Evolutionary conservation across 768 basidiomycete genomes (phyloP), one percentile per base, ranked within the genome.

Genomic region (Kwoniella europaea): DNA sequence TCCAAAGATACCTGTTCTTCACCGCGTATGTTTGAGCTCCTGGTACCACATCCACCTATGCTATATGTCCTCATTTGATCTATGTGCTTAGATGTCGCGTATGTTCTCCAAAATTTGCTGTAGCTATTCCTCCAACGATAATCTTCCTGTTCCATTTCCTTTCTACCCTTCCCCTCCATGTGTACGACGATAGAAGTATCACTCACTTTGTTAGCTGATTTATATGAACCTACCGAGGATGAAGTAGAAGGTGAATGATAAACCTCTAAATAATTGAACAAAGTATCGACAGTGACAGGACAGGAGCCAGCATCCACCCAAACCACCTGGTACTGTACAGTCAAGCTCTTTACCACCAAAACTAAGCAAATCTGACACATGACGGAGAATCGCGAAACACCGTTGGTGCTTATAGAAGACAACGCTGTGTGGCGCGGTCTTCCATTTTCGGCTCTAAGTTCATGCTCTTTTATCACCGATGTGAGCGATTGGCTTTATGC

Each of bases 181-280:
- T 55, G 46, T 1, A 61, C 22, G n/a, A 61, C 10, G 22, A n/a
- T 54, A 68, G 58, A 53, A 20, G 4, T 35, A 62, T 41, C 18
- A 70, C 68, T 70, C 68, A 70, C 68, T 70, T 63, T 70, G 68
- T 70, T 65, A 70, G 68, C 56, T 70, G 13, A 44, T 56, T 68
- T 53, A n/a, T 20, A 62, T 61, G 60, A 63, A 68, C 60, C 60
- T 62, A 63, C 67, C 67, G 60, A 68, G 55, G 42, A 67, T 56
- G 52, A 55, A 52, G 54, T 61, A 46, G 52, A 60, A 68, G 41
- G 41, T n/a, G 27, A 20, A 62, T 10, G 27, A 56, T 18, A 29
- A 67, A 67, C 18, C 56, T 46, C 27, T 57, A 24, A 60, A 46
- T 58, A 42, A 16, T 35, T 55, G 41, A 43, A 62, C 61, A 62